These are phyloP conservation scores for Schizochytrium sp. DNA, from an alignment of 108 stramenopile species.

Conservation along the genomic window DNA sequence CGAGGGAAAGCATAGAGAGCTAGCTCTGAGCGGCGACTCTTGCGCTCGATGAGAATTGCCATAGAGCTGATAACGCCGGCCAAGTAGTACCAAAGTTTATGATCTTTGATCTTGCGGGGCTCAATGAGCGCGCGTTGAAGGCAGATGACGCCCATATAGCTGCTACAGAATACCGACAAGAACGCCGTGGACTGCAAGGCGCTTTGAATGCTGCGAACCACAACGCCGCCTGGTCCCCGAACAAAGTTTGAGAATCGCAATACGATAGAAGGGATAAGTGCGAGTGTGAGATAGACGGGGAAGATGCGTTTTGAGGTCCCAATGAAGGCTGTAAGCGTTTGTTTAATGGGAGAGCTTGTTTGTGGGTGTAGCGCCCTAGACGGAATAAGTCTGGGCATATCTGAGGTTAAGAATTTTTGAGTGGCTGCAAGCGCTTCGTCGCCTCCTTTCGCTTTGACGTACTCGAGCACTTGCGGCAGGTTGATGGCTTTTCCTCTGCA, in stretches of 20 bases:
- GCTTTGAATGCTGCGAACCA: background rate
- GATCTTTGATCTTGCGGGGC: background rate
- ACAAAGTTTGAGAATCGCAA: constrained; percentile 57
- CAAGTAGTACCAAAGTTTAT: constrained; percentile 60
- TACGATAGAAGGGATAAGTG: constrained; percentile 18
- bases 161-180: constrained; percentile 41
- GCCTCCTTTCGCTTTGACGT: constrained; percentile 46
- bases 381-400: background rate
- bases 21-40: constrained; percentile 53
- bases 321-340: constrained; percentile 43
- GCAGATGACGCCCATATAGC: constrained; percentile 38
- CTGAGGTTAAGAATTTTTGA: background rate
- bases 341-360: background rate
- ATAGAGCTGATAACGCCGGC: constrained; percentile 50
- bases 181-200: constrained; percentile 36
- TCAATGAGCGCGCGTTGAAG: background rate
- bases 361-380: constrained; percentile 42
- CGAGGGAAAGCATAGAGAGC: constrained; percentile 54
- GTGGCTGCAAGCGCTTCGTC: constrained; percentile 14
- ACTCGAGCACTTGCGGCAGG: constrained; percentile 33
- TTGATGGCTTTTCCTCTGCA: constrained; percentile 56
- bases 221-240: background rate
- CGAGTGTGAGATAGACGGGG: constrained; percentile 35
- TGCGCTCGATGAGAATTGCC: constrained; percentile 43
- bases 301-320: constrained; percentile 26